A percentile compares a stretch with the other conserved stretches of the same genome.
These are phyloP conservation scores for Nakazawaea pomicola DNA, from an alignment of 805 yeast species.

Conservation along the genomic window DNA sequence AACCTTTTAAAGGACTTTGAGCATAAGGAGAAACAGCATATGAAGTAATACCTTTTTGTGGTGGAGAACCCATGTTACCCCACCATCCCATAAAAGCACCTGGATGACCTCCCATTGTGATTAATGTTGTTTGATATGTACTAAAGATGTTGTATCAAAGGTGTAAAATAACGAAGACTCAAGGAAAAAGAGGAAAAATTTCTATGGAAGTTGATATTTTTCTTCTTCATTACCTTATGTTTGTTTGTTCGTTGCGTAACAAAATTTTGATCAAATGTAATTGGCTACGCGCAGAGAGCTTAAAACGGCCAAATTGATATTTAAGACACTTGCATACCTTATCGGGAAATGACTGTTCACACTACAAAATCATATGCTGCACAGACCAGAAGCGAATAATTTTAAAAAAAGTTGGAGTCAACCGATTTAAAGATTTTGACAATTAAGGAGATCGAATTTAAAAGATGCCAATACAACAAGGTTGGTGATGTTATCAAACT, in stretches of 20 bases:
- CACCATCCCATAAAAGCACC: slow-evolving; percentile 96
- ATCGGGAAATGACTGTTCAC: background rate
- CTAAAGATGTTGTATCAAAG: background rate
- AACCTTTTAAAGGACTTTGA: slow-evolving; percentile 86
- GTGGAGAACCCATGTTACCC: slow-evolving; percentile 81
- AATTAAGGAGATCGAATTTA: too few species aligned
- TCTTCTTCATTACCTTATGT: too few species aligned
- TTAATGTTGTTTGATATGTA: slow-evolving; percentile 10
- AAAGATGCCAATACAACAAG: too few species aligned
- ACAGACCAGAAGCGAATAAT: too few species aligned
- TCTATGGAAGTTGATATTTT: too few species aligned
- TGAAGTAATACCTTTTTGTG: slow-evolving; percentile 78
- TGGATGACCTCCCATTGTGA: slow-evolving; percentile 58
- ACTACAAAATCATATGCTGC: too few species aligned
- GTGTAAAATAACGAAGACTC: background rate
- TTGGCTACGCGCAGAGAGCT: background rate
- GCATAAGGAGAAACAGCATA: slow-evolving; percentile 94
- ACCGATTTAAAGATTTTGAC: too few species aligned
- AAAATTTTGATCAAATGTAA: slow-evolving; percentile 1
- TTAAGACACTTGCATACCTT: background rate
- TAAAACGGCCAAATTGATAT: too few species aligned
- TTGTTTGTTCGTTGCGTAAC: too few species aligned
- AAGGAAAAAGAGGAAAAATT: background rate
- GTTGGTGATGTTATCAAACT: too few species aligned
- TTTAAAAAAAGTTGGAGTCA: too few species aligned